Evolutionary conservation across 2,329 filamentous ascomycete genomes (phyloP).

Genomic region (Penicillium sp.): DNA sequence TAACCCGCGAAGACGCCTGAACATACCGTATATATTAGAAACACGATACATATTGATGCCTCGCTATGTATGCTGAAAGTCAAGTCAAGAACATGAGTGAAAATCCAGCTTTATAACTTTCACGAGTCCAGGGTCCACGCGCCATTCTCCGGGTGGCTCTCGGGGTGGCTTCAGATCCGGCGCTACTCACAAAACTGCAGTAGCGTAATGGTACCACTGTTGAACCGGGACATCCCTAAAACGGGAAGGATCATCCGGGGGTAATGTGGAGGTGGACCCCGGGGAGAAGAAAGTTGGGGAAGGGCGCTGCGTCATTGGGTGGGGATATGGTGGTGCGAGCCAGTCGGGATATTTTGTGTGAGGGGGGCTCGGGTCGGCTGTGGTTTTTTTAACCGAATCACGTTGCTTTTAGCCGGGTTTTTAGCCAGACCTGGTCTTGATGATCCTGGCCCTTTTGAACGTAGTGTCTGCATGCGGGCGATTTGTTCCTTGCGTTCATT

Average conservation of each 20-base stretch:
- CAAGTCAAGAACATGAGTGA: not conserved
- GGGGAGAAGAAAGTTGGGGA: conserved; percentile 17
- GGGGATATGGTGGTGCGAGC: not conserved
- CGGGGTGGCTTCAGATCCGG: not conserved
- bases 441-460: no score
- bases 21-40: conserved; percentile 50
- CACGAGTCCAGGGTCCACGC: conserved; percentile 4
- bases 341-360: conserved; percentile 16
- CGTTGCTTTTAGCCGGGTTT: conserved; percentile 1
- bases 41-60: conserved; percentile 34
- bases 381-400: conserved; percentile 19
- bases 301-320: conserved; percentile 17
- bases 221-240: conserved; percentile 2
- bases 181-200: not conserved
- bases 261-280: conserved; percentile 16
- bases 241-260: conserved; percentile 18
- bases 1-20: not conserved
- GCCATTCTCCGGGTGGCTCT: conserved; percentile 7
- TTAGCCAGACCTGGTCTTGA: not conserved
- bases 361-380: conserved; percentile 5
- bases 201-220: conserved; percentile 11
- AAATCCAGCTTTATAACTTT: conserved; percentile 17
- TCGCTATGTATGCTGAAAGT: not conserved
- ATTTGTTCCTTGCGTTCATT: not conserved
- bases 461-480: not conserved